Percentiles rank a stretch among this genome's conserved stretches.
These are phyloP conservation scores for Alopecurus myosuroides DNA, from an alignment of 176 grass and related monocot genomes.

Conservation along the genomic window DNA sequence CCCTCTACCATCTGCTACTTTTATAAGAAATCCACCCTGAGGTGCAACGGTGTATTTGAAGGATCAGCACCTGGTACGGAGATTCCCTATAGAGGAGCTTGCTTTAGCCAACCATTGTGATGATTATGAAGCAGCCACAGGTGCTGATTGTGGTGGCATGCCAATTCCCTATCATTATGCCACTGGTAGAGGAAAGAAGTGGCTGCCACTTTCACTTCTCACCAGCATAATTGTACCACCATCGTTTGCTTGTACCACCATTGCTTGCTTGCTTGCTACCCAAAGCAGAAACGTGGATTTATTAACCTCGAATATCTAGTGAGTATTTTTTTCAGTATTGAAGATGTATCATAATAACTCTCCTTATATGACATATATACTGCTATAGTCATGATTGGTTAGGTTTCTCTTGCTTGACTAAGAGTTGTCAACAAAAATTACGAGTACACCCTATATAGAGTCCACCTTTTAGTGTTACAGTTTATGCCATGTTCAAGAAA, in stretches of 20 bases:
- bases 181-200: not conserved
- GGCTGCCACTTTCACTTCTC: not conserved
- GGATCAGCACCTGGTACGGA: too few relatives aligned
- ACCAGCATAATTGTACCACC: not conserved
- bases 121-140: too few relatives aligned
- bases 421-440: not conserved
- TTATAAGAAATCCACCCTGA: too few relatives aligned
- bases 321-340: not conserved
- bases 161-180: not conserved
- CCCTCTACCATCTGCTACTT: too few relatives aligned
- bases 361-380: not conserved
- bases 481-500: not conserved
- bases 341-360: not conserved
- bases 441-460: not conserved
- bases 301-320: not conserved
- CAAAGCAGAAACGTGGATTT: not conserved
- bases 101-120: not conserved
- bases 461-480: not conserved
- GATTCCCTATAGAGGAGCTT: not conserved
- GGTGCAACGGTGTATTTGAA: too few relatives aligned
- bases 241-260: not conserved
- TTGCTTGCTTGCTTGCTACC: not conserved
- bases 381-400: not conserved
- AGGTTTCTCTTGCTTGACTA: not conserved
- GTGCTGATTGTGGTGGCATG: not conserved